Percentiles rank a stretch among this genome's conserved stretches.
These are phyloP conservation scores for Erythrobasidium hasegawianum DNA, from an alignment of 1,284 basidiomycete genomes.

Conservation along the genomic window DNA sequence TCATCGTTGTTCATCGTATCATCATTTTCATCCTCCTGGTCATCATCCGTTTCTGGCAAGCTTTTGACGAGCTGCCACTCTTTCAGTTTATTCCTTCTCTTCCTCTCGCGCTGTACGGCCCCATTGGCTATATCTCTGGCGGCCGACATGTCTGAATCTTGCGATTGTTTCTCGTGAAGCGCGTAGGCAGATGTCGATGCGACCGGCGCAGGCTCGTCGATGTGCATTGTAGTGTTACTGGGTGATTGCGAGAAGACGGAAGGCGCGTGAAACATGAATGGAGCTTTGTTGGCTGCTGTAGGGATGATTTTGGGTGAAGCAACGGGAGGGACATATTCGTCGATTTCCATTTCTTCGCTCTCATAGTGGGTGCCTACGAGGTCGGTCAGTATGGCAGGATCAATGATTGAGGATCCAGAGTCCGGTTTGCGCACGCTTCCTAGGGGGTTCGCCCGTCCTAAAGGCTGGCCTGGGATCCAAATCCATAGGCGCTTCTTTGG, in stretches of 20 bases:
- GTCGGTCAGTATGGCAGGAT: neutral
- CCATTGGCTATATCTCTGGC: constrained; percentile 28
- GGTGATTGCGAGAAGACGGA: constrained; percentile 11
- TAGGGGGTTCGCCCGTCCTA: constrained; percentile 7
- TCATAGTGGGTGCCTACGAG: constrained; percentile 28
- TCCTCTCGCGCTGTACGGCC: constrained; percentile 27
- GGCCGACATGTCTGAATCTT: neutral
- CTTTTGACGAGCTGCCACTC: constrained; percentile 18
- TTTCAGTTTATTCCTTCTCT: constrained; percentile 23
- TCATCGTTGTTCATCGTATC: constrained; percentile 15
- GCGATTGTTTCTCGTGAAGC: neutral
- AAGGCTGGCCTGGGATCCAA: neutral
- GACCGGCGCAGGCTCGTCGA: constrained; percentile 6
- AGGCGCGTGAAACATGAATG: constrained; percentile 27
- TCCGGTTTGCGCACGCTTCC: constrained; percentile 19
- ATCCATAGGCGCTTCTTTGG: constrained; percentile 6
- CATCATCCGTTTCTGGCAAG: neutral
- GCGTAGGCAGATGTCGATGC: constrained; percentile 17
- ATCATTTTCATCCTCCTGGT: constrained; percentile 9
- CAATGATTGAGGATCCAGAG: neutral
- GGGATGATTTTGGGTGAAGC: neutral
- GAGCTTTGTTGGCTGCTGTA: constrained; percentile 2
- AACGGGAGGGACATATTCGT: constrained; percentile 11
- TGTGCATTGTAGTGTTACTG: neutral
- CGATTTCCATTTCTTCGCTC: constrained; percentile 23